Conservation (phyloP, 2,329 filamentous ascomycete genomes). For the Didymella segeticola region DNA sequence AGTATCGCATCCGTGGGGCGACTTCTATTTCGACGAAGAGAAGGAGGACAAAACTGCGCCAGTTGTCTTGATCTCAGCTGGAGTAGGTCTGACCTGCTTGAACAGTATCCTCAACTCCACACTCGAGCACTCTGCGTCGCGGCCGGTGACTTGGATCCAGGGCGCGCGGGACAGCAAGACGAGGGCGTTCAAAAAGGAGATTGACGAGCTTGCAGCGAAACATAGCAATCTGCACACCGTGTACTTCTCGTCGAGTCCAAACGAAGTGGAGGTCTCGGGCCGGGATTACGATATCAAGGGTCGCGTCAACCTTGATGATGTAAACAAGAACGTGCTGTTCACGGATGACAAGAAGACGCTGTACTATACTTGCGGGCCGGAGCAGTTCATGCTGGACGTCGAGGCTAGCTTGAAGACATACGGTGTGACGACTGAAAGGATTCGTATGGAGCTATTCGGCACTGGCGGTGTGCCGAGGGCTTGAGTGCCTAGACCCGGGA, state of each 20-base stretch:
- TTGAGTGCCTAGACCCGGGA: conserved; percentile 12
- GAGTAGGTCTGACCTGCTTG: conserved; percentile 72
- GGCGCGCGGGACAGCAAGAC: conserved; percentile 59
- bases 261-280: conserved; percentile 55
- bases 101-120: conserved; percentile 67
- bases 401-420: conserved; percentile 59
- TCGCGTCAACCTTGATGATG: conserved; percentile 63
- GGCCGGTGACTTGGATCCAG: conserved; percentile 70
- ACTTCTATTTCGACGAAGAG: conserved; percentile 66
- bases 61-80: conserved; percentile 70
- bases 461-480: conserved; percentile 46
- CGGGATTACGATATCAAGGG: conserved; percentile 66
- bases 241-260: conserved; percentile 65
- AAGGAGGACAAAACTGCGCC: conserved; percentile 55
- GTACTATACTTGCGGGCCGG: conserved; percentile 77
- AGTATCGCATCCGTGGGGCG: conserved; percentile 69
- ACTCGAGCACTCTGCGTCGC: conserved; percentile 33
- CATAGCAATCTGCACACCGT: conserved; percentile 59
- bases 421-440: conserved; percentile 65
- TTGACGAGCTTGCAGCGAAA: conserved; percentile 54
- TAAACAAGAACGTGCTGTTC: conserved; percentile 65
- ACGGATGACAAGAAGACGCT: conserved; percentile 61
- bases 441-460: conserved; percentile 71
- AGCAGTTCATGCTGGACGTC: conserved; percentile 70
- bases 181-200: conserved; percentile 63